These are phyloP conservation scores for Micractinium sp. DNA, from an alignment of 139 green algal genomes.

Conservation along the genomic window DNA sequence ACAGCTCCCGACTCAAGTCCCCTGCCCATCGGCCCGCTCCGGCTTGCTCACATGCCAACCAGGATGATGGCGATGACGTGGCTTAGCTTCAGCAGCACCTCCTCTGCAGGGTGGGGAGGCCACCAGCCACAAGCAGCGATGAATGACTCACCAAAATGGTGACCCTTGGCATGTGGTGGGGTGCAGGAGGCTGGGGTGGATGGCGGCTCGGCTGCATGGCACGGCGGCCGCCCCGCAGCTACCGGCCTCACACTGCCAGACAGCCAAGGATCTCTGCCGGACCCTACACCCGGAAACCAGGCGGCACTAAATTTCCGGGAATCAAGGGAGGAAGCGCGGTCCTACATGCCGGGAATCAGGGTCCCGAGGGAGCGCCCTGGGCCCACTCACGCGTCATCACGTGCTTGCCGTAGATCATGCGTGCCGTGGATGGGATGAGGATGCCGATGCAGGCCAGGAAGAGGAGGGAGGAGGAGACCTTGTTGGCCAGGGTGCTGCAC, in stretches of 20 bases:
- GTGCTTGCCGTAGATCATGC: conserved; percentile 43
- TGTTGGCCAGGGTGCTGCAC: conserved; percentile 22
- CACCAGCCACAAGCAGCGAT: neutral
- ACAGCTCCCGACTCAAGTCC: too few species aligned
- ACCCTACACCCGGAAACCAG: too few species aligned
- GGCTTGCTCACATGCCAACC: conserved; percentile 49
- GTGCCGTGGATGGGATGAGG: conserved; percentile 73
- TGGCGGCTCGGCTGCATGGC: neutral
- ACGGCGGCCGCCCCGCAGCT: too few species aligned
- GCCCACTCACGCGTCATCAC: conserved; percentile 24
- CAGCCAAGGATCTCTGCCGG: too few species aligned
- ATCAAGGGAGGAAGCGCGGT: too few species aligned
- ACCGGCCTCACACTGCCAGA: too few species aligned
- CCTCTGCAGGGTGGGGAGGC: neutral
- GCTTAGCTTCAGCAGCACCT: conserved; percentile 56
- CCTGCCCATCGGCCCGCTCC: neutral
- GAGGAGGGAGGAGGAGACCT: conserved; percentile 76
- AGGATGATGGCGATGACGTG: conserved; percentile 72
- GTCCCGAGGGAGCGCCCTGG: too few species aligned
- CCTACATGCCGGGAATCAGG: too few species aligned
- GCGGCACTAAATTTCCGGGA: too few species aligned
- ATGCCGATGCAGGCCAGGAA: conserved; percentile 84
- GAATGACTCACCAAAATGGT: neutral
- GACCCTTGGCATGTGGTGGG: neutral
- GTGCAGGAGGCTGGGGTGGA: neutral